Evolutionary conservation across 2,329 filamentous ascomycete species (phyloP).

Genomic region (Epichloe glyceriae): DNA sequence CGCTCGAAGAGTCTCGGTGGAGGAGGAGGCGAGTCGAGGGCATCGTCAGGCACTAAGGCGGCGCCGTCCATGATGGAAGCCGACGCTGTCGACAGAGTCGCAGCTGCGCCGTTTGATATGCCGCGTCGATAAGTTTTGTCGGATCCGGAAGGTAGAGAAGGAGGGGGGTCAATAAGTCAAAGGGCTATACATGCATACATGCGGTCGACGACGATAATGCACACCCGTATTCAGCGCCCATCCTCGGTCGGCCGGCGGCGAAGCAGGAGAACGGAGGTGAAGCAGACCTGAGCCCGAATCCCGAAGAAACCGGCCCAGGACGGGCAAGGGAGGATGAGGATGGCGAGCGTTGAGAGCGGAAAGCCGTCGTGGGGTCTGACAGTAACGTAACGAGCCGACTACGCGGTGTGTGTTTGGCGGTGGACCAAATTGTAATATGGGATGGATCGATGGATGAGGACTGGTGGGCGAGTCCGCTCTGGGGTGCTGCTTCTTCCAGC

Average conservation of each 20-base stretch:
- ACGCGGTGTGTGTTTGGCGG: not conserved
- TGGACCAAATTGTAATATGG: not conserved
- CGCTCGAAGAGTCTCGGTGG: conserved; percentile 57
- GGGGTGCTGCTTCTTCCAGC: too few species aligned
- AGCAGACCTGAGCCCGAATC: not conserved
- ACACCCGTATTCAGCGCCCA: conserved; percentile 17
- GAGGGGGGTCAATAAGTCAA: conserved; percentile 8
- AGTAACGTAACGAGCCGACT: not conserved
- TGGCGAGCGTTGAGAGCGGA: not conserved
- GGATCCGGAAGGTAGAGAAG: not conserved
- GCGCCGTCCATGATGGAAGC: conserved; percentile 35
- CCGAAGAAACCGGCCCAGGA: not conserved
- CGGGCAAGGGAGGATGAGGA: not conserved
- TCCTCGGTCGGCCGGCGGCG: conserved; percentile 16
- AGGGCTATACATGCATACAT: conserved; percentile 16
- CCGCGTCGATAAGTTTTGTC: not conserved
- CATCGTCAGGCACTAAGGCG: conserved; percentile 36
- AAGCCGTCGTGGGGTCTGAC: not conserved
- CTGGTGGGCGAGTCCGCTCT: not conserved
- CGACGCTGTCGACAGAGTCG: conserved; percentile 6
- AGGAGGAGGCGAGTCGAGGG: conserved; percentile 53
- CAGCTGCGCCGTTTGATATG: not conserved
- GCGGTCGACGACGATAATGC: conserved; percentile 12
- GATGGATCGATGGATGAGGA: not conserved
- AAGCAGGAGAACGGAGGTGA: not conserved